A percentile compares a stretch with the other conserved stretches of the same genome.
These are phyloP conservation scores for Quercus agrifolia DNA, from an alignment of 306 rosid species.

Conservation along the genomic window DNA sequence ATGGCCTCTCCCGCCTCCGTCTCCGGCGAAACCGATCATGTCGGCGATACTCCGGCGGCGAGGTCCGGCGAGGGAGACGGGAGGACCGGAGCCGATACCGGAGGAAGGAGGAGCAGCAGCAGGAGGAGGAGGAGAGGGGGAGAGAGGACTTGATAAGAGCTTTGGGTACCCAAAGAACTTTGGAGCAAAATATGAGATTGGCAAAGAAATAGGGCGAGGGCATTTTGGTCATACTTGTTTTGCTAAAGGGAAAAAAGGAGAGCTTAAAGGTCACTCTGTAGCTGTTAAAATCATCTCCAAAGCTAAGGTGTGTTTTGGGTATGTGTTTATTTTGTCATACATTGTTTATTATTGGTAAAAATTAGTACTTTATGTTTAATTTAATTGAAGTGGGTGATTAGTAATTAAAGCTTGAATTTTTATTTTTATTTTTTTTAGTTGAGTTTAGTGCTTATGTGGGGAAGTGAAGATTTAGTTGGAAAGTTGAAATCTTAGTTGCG, in stretches of 20 bases:
- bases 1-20: slow-evolving; percentile 95
- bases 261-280: slow-evolving; percentile 77
- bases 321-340: not conserved
- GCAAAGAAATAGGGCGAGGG: slow-evolving; percentile 93
- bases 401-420: not conserved
- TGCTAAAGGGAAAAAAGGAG: slow-evolving; percentile 88
- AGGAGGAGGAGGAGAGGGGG: slow-evolving; percentile 34
- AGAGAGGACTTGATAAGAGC: slow-evolving; percentile 74
- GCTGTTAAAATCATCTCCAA: slow-evolving; percentile 96
- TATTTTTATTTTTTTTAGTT: not conserved
- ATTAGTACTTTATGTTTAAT: not conserved
- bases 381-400: not conserved
- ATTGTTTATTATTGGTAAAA: not conserved
- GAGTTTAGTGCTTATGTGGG: not conserved
- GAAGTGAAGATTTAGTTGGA: not conserved
- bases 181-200: slow-evolving; percentile 79
- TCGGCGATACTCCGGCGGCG: slow-evolving; percentile 57
- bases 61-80: slow-evolving; percentile 58
- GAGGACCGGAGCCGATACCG: slow-evolving; percentile 82
- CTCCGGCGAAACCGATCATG: slow-evolving; percentile 98
- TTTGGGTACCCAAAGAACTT: slow-evolving; percentile 83
- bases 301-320: slow-evolving; percentile 58
- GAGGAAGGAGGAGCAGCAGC: slow-evolving; percentile 46
- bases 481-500: not conserved
- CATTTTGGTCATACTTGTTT: slow-evolving; percentile 96